Conservation (phyloP, 2,329 filamentous ascomycete genomes). For the Diaporthe humulicola region DNA sequence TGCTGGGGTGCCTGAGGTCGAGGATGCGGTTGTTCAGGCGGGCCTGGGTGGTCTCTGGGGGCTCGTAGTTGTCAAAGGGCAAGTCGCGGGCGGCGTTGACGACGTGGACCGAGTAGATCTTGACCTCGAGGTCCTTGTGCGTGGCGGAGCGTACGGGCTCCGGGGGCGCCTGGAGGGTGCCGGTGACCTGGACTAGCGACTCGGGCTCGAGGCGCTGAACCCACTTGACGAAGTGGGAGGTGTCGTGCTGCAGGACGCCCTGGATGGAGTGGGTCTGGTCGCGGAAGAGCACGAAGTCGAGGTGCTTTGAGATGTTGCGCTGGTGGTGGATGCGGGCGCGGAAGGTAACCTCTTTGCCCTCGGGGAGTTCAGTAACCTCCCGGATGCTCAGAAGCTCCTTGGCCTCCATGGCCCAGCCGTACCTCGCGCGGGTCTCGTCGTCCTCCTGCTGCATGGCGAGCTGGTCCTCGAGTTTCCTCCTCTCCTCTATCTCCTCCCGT, state of each 20-base stretch:
- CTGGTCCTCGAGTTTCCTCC: constrained; percentile 53
- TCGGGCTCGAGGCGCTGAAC: constrained; percentile 86
- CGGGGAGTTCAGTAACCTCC: constrained; percentile 62
- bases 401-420: constrained; percentile 47
- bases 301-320: constrained; percentile 82
- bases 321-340: constrained; percentile 83
- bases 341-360: constrained; percentile 74
- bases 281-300: constrained; percentile 89
- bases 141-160: constrained; percentile 82
- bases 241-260: constrained; percentile 75
- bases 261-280: constrained; percentile 88
- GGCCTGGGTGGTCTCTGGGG: constrained; percentile 66
- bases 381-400: constrained; percentile 54
- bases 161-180: constrained; percentile 79
- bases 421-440: constrained; percentile 47
- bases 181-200: constrained; percentile 82
- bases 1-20: constrained; percentile 86
- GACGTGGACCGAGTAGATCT: constrained; percentile 69
- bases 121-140: constrained; percentile 81
- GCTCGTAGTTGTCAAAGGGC: constrained; percentile 64
- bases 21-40: constrained; percentile 83
- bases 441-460: constrained; percentile 46
- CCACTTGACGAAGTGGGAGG: constrained; percentile 80
- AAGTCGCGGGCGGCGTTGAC: constrained; percentile 64
- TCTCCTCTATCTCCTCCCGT: constrained; percentile 47